A percentile compares a stretch with the other conserved stretches of the same genome.
Conservation (phyloP, 2,329 filamentous ascomycete genomes). For the Ascochyta lentis region DNA sequence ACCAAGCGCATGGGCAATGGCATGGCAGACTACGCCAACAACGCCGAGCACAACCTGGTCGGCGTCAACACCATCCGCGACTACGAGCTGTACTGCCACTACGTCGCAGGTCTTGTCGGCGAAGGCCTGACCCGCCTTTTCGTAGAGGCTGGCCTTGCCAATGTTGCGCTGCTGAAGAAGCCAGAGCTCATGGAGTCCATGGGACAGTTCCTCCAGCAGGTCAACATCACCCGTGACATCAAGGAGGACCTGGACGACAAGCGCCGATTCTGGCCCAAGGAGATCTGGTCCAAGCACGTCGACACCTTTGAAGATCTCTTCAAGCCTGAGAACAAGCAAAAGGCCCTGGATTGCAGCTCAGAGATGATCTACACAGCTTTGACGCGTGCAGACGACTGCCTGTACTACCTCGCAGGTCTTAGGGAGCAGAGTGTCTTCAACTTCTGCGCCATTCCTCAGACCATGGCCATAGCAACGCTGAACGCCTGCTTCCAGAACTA, state of each 20-base stretch:
- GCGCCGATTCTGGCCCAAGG: conserved; percentile 91
- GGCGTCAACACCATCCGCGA: conserved; percentile 84
- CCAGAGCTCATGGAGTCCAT: conserved; percentile 89
- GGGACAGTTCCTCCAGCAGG: conserved; percentile 97
- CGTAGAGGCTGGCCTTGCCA: conserved; percentile 84
- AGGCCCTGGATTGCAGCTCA: conserved; percentile 83
- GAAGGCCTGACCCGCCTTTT: conserved; percentile 92
- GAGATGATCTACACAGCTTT: conserved; percentile 95
- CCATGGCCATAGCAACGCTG: conserved; percentile 95
- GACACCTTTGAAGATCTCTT: conserved; percentile 89
- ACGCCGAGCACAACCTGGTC: conserved; percentile 79
- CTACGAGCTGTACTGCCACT: conserved; percentile 97
- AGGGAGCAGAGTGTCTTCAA: conserved; percentile 98
- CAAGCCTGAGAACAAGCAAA: conserved; percentile 75
- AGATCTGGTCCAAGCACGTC: conserved; percentile 97
- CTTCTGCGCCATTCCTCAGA: conserved; percentile 95
- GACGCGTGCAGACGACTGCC: conserved; percentile 84
- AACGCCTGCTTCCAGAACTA: conserved; percentile 93
- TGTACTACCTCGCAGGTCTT: conserved; percentile 97
- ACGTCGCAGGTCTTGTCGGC: conserved; percentile 97
- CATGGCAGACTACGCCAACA: conserved; percentile 94
- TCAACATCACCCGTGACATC: conserved; percentile 97
- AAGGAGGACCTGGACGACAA: conserved; percentile 88
- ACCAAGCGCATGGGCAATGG: conserved; percentile 95
- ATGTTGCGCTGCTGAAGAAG: conserved; percentile 79